Conservation (phyloP, 2,329 filamentous ascomycete genomes). For the Pseudocercospora vitis region DNA sequence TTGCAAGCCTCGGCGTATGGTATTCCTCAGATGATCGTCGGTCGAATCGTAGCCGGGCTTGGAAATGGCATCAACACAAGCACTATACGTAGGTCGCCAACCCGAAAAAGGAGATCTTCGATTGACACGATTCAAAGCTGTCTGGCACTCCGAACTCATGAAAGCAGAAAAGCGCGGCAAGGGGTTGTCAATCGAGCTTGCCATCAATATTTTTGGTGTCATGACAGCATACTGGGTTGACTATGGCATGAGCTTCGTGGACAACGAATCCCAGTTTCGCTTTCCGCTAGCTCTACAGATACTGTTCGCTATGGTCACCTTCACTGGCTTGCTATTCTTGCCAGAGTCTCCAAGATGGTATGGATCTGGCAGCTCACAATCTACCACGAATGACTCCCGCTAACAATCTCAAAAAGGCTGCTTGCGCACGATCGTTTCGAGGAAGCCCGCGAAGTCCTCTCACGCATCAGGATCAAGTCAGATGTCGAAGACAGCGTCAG, state of each 20-base stretch:
- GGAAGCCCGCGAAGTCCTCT: constrained; percentile 35
- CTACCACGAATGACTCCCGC: neutral
- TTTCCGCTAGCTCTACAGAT: constrained; percentile 50
- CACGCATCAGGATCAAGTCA: constrained; percentile 30
- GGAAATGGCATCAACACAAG: constrained; percentile 18
- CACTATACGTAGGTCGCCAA: constrained; percentile 9
- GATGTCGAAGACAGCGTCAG: constrained; percentile 29
- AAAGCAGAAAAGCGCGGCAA: constrained; percentile 44
- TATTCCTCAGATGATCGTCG: constrained; percentile 41
- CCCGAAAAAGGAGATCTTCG: neutral
- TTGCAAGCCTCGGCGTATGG: constrained; percentile 47
- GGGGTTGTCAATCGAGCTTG: constrained; percentile 30
- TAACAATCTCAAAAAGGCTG: constrained; percentile 14
- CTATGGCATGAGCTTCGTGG: constrained; percentile 39
- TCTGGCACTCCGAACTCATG: constrained; percentile 49
- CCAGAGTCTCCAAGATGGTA: constrained; percentile 43
- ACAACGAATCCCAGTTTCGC: constrained; percentile 40
- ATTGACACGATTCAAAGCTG: constrained; percentile 26
- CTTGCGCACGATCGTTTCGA: constrained; percentile 30
- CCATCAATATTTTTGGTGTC: constrained; percentile 41
- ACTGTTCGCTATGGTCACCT: constrained; percentile 38
- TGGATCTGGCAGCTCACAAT: constrained; percentile 16
- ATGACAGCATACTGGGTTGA: constrained; percentile 31
- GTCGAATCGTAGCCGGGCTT: constrained; percentile 14
- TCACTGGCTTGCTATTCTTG: constrained; percentile 40